Evolutionary conservation across 2,329 filamentous ascomycete species (phyloP), one percentile per base, ranked within the genome.

Genomic region (Claviceps sorghi): DNA sequence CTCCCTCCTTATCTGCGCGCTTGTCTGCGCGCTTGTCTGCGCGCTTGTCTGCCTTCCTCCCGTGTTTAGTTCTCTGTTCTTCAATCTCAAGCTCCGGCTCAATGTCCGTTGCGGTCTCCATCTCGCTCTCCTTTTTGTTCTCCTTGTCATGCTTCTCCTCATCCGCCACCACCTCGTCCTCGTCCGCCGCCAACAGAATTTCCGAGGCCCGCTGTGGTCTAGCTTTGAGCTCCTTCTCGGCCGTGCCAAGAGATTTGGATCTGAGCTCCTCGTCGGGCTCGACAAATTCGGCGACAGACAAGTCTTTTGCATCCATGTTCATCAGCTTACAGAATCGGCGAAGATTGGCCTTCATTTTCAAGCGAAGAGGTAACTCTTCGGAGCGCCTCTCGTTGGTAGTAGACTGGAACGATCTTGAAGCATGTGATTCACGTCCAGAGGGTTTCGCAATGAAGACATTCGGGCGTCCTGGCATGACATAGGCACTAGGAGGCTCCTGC

Each of bases 361-460:
- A 49, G 48, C 66, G 63, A 32, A 65, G 59, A 4, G 66, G 65
- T 40, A 59, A 59, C 49, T 70, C 65, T 10, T 64, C 61, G 8
- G 60, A 61, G 50, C 65, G 62, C 42, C 62, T 63, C 52, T 66
- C 59, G 46, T 67, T 69, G 22, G 58, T 57, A 1, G 68, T 67
- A 44, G 62, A 60, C 36, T 65, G 64, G 57, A 65, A 69, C 3
- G 67, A 69, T 21, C 76, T 70, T 9, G 75, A 78, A 19, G 74
- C 69, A 54, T 76, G 74, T 1, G 72, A 63, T 29, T 73, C 72
- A 51, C 69, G 69, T 19, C 75, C 74, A 15, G 68, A 68, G 2
- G 72, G 70, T 34, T 67, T 65, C 22, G 72, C 71, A 49, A 77
- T 67, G 53, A 72, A 72, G 29, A 78, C 73, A 5, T 77, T 64